A percentile compares a stretch with the other conserved stretches of the same genome.
Conservation (phyloP, 768 basidiomycete species). For the Leucocoprinus sp. region DNA sequence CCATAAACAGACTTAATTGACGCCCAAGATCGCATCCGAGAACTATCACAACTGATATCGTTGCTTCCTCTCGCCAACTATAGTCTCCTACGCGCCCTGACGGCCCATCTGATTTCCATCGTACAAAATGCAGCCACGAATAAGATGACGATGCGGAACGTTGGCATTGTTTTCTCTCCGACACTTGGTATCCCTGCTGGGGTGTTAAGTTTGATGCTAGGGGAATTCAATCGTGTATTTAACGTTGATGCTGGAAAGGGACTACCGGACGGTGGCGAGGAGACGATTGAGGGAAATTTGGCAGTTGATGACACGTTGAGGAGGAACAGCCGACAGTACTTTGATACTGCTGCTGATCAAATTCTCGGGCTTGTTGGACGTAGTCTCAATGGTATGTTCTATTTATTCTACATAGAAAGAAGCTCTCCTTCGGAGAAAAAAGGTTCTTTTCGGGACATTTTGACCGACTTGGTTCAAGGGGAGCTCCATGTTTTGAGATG, state of each 20-base stretch:
- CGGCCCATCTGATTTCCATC: constrained; percentile 90
- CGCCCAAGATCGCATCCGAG: constrained; percentile 78
- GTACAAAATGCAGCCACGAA: constrained; percentile 85
- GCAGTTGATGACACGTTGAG: constrained; percentile 32
- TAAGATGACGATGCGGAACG: constrained; percentile 99
- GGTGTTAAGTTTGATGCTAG: constrained; percentile 90
- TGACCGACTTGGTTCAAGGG: constrained; percentile 1
- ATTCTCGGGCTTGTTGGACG: constrained; percentile 73
- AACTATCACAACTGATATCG: constrained; percentile 80
- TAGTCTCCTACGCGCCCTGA: constrained; percentile 86
- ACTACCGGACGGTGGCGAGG: constrained; percentile 13
- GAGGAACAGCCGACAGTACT: constrained; percentile 80
- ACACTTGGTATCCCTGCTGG: constrained; percentile 97
- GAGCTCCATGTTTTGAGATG: too few species aligned
- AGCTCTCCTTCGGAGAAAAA: too few species aligned
- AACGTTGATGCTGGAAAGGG: constrained; percentile 56
- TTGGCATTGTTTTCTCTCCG: constrained; percentile 97
- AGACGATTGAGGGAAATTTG: neutral
- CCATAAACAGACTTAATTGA: constrained; percentile 69
- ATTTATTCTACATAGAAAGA: constrained; percentile 1
- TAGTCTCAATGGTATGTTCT: constrained; percentile 49
- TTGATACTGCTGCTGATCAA: constrained; percentile 75
- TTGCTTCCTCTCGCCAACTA: constrained; percentile 89
- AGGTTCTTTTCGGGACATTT: constrained; percentile 8
- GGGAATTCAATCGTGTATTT: constrained; percentile 90